Percentiles rank a stretch among this genome's conserved stretches.
These are phyloP conservation scores for Polytolypa hystricis DNA, from an alignment of 2,329 filamentous ascomycete species.

Conservation along the genomic window DNA sequence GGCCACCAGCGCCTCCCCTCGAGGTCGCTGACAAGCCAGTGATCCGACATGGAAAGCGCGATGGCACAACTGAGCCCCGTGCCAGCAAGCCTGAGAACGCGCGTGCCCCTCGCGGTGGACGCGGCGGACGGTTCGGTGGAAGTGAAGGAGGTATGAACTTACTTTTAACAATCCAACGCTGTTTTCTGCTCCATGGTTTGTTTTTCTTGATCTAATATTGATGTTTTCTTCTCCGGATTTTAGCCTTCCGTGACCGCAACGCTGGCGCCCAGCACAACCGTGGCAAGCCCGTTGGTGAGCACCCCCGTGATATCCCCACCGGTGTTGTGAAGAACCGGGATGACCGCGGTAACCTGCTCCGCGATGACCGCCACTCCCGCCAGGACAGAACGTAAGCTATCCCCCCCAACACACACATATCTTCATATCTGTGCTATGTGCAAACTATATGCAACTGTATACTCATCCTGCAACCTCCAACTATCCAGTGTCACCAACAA, in stretches of 20 bases:
- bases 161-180: too few species aligned
- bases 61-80: conserved; percentile 53
- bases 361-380: conserved; percentile 54
- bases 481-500: conserved; percentile 37
- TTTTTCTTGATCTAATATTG: not conserved
- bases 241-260: conserved; percentile 82
- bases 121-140: conserved; percentile 49
- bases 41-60: conserved; percentile 73
- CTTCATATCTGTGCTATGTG: not conserved
- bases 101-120: conserved; percentile 28
- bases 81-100: conserved; percentile 17
- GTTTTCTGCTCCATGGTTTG: conserved; percentile 3
- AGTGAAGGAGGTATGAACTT: conserved; percentile 73
- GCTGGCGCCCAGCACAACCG: conserved; percentile 77
- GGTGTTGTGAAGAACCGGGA: conserved; percentile 39
- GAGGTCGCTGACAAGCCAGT: conserved; percentile 81
- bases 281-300: conserved; percentile 63
- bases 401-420: conserved; percentile 17
- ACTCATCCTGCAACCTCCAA: too few species aligned
- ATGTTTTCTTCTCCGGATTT: conserved; percentile 2
- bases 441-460: not conserved
- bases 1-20: conserved; percentile 63
- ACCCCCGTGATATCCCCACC: conserved; percentile 32
- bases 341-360: conserved; percentile 46
- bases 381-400: conserved; percentile 46